Percentiles rank a stretch among this genome's conserved stretches.
These are phyloP conservation scores for Spongispora temasekensis DNA, from an alignment of 1,284 basidiomycete species.

Conservation along the genomic window DNA sequence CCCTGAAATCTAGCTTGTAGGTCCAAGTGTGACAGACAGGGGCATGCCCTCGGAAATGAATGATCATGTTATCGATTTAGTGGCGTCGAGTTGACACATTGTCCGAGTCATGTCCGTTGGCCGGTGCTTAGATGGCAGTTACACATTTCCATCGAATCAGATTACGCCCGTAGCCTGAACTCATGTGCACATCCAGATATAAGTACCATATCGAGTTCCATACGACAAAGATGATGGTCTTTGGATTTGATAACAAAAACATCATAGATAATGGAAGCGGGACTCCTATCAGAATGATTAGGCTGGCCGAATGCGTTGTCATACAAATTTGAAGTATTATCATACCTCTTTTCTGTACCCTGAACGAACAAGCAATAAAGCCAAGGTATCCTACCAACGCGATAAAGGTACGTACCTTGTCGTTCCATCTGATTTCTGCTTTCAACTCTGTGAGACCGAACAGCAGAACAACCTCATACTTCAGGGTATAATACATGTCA, in stretches of 20 bases:
- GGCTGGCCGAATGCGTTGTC: constrained; percentile 2
- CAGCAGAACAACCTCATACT: constrained; percentile 19
- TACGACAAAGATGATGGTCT: background rate
- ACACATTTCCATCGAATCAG: too few species aligned
- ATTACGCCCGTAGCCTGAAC: too few species aligned
- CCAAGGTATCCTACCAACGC: background rate
- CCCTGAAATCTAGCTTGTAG: too few species aligned
- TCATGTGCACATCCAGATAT: background rate
- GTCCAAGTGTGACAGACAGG: too few species aligned
- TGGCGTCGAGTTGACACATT: too few species aligned
- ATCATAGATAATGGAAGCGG: constrained; percentile 41
- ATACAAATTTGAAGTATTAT: background rate
- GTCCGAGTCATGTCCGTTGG: too few species aligned
- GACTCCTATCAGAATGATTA: constrained; percentile 30
- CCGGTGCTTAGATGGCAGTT: too few species aligned
- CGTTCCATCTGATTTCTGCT: constrained; percentile 25
- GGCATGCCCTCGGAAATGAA: too few species aligned
- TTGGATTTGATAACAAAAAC: background rate
- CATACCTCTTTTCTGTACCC: constrained; percentile 34
- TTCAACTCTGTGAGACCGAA: constrained; percentile 30
- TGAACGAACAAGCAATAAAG: background rate
- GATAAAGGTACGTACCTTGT: constrained; percentile 9
- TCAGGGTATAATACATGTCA: constrained; percentile 15
- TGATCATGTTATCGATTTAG: too few species aligned
- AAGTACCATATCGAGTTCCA: too few species aligned